Conservation (phyloP, 2,329 filamentous ascomycete species). For the Colletotrichum spinosum region DNA sequence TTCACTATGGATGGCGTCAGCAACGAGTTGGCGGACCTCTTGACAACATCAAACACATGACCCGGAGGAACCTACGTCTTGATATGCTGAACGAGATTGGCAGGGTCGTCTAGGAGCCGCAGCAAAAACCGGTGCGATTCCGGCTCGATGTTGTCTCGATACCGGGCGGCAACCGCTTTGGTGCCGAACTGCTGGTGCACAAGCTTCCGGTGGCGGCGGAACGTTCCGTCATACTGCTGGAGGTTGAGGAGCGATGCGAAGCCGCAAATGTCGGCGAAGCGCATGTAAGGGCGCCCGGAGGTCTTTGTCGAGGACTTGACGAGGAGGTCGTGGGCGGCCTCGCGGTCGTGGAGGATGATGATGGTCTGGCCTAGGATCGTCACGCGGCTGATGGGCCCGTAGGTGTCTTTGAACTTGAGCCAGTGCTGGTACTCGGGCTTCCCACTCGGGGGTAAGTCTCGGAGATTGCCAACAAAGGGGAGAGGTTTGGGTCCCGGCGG, state of each 20-base stretch:
- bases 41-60: background rate
- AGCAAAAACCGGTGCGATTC: constrained; percentile 30
- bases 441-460: constrained; percentile 56
- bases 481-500: constrained; percentile 63
- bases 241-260: constrained; percentile 40
- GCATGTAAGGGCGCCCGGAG: constrained; percentile 44
- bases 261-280: constrained; percentile 45
- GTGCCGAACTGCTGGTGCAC: constrained; percentile 46
- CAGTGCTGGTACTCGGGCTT: constrained; percentile 53
- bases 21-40: background rate
- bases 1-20: background rate
- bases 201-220: constrained; percentile 42
- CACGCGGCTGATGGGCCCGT: constrained; percentile 53
- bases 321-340: constrained; percentile 51
- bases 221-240: constrained; percentile 40
- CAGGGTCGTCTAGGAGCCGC: constrained; percentile 26
- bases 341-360: constrained; percentile 52
- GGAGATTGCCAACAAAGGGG: constrained; percentile 62
- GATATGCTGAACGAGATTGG: constrained; percentile 27
- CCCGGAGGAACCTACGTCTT: constrained; percentile 29
- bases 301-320: constrained; percentile 48
- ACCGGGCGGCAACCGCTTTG: constrained; percentile 38
- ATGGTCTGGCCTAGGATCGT: constrained; percentile 54
- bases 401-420: constrained; percentile 52
- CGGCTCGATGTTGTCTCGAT: constrained; percentile 19